Conservation (phyloP, 2,329 filamentous ascomycete genomes). For the Microcyclospora tardicrescens region DNA sequence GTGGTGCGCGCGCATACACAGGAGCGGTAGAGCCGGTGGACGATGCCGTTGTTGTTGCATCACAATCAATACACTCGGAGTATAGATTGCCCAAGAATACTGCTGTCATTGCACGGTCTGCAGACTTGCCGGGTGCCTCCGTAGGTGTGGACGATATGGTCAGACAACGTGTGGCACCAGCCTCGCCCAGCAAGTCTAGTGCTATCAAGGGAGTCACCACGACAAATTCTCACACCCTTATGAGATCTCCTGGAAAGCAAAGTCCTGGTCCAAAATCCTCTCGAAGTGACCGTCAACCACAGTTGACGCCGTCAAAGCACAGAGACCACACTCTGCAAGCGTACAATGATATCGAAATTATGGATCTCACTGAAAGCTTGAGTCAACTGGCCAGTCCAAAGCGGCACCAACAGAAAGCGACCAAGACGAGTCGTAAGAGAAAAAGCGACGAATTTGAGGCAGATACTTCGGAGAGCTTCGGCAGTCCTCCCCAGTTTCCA, state of each 20-base stretch:
- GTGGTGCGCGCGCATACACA: no score
- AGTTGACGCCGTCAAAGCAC: no score
- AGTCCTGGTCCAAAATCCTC: neutral
- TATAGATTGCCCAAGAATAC: no score
- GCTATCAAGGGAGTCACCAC: slow-evolving; percentile 7
- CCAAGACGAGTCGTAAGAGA: slow-evolving; percentile 25
- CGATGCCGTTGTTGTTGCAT: no score
- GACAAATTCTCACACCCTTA: neutral
- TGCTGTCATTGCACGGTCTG: no score
- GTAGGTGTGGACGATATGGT: slow-evolving; percentile 26
- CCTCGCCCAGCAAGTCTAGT: slow-evolving; percentile 26
- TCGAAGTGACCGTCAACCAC: no score
- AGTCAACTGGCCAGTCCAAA: slow-evolving; percentile 10
- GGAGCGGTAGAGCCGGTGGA: no score
- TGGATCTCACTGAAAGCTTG: slow-evolving; percentile 23
- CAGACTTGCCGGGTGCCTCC: neutral
- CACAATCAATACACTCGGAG: no score
- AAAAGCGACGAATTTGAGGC: slow-evolving; percentile 34
- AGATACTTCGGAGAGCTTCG: neutral
- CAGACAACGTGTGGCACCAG: slow-evolving; percentile 30
- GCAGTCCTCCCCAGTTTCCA: neutral
- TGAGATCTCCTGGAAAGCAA: slow-evolving; percentile 1
- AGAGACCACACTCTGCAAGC: no score
- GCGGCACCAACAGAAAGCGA: slow-evolving; percentile 2
- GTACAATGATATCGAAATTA: slow-evolving; percentile 16